Evolutionary conservation across 495 filamentous ascomycete genomes (phyloP), one percentile per base, ranked within the genome.

Genomic region (Penicillium cataractarum): DNA sequence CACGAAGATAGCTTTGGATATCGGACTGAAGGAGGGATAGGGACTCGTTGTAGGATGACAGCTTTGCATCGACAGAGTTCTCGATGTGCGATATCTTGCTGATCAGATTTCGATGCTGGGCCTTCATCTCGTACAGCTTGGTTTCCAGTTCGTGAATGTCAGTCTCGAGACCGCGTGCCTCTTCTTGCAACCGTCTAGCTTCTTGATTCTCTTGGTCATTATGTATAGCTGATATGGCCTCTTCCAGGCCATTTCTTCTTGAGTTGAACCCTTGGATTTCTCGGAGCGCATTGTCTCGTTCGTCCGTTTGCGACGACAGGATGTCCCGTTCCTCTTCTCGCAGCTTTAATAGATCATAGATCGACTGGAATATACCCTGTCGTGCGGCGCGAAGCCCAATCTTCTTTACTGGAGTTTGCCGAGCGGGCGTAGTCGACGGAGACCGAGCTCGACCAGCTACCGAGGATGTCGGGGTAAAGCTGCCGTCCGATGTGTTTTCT

Each of bases 261-360:
- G 78, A 77, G 26, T 81, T 80, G 74, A 91, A 88, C 6, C 67
- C 76, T n/a, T 86, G 79, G 26, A 95, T 80, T 64, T 83, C 84
- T 19, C 78, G 71, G 0, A 94, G 74, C 8, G 86, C 84, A 37
- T 77, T 74, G 53, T 89, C 80, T 31, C 89, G 81, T 60, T 86
- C 77, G 9, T 75, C 71, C 19, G 90, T 68, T 21, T 91, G 86
- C 2, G 72, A 66, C 2, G 78, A 75, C 2, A 96, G 79, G 39
- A 89, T 76, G 1, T 81, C 81, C 33, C 83, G 79, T 74, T 97
- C 91, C 51, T 92, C 86, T 48, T 82, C 82, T 60, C 93, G 91
- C 9, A 96, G 77, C 58, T 81, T 82, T 17, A 91, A 83, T 32
- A 97, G 76, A 59, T 90, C 86, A 35, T 83, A 81, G 62, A 98